Base-by-base conservation (phyloP, 2,329 filamentous ascomycete genomes). In the Aspergillus ibericus region DNA sequence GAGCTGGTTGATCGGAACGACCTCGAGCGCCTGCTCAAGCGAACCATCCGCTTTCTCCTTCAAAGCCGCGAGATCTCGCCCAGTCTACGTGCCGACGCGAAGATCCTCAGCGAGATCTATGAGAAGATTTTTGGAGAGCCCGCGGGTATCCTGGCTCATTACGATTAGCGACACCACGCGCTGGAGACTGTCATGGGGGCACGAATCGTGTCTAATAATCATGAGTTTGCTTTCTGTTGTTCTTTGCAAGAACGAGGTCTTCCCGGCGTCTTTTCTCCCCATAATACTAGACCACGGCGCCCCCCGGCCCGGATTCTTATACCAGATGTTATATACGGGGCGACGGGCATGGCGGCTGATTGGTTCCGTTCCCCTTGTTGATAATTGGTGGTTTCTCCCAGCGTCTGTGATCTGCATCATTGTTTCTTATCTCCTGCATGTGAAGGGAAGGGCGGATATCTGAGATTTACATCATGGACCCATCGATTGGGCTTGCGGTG, bases 1-100 rank as follows among this genome's bases (percentile, higher is more conserved):
- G 72, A 78, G 5, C 83, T 86, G 29, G 82, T 96, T 18, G 74
- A 85, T 3, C 75, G 78, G 49, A 73, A 81, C 0, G 75, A 79
- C 2, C 77, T 96, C 7, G 78, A 82, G 46, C 70, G 74, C 1
- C 82, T 96, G 0, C 86, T 96, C 58, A 71, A 80, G 40, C 87
- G 85, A 61, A 98, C 93, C 0, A 92, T 96, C 62, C 74, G 76
- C 2, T 93, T 97, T 72, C 82, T 98, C 53, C 77, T 83, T 47
- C 81, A 88, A 58, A 87, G 90, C 29, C 82, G 86, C 32, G 84
- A 88, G 7, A 88, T 90, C 22, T 90, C 90, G 0, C 92, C 91
- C 49, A 89, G 91, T 7, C 83, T 97, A 6, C 76, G 79, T 49
- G 85, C 85, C 48, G 92, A 97, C 72, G 85, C 89, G 70, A 83